Evolutionary conservation across 257 asterid genomes (phyloP), one percentile per base, ranked within the genome.

Genomic region (Linaria vulgaris): DNA sequence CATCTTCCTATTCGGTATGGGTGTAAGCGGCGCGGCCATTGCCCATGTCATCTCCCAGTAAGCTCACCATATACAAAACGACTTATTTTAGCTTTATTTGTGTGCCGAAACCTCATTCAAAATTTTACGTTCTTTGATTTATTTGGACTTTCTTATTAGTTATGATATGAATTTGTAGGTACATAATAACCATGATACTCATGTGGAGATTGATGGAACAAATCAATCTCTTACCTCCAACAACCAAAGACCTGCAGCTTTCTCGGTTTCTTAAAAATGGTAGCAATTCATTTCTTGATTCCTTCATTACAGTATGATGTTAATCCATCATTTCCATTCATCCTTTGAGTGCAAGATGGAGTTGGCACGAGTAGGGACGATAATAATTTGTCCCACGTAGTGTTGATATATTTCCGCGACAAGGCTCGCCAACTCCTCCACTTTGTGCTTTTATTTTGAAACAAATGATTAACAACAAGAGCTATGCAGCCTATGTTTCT

Each of bases 1-100:
- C 61, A 78, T 80, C 55, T 80, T 78, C 68, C 14, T 74, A 12
- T 68, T 80, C 14, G 59, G 70, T 9, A 66, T 66, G 70, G 81
- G 86, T 41, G 78, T 80, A 39, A 74, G 79, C n/a, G 86, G 86
- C 43, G 86, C 83, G 31, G 86, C 86, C 30, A 67, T 78, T 43
- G 79, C 86, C 55, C 86, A 80, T 63, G 86, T 80, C 57, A 69
- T 78, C 24, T 80, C 86, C 17, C 81, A 78, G 86, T 78, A 74
- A 78, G 85, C 54, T 63, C 43, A 21, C 14, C 12, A 53, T 41
- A 8, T 15, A 1, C 19, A 34, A 41, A 14, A 16, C 21, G 0
- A 31, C 4, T 27, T 25, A 6, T 37, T 56, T 55, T 22, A 12
- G 54, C 38, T 66, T 13, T 11, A 8, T 21, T 46, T 20, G 16